Conservation (phyloP, 306 rosid genomes). For the Pyrus bretschneideri region DNA sequence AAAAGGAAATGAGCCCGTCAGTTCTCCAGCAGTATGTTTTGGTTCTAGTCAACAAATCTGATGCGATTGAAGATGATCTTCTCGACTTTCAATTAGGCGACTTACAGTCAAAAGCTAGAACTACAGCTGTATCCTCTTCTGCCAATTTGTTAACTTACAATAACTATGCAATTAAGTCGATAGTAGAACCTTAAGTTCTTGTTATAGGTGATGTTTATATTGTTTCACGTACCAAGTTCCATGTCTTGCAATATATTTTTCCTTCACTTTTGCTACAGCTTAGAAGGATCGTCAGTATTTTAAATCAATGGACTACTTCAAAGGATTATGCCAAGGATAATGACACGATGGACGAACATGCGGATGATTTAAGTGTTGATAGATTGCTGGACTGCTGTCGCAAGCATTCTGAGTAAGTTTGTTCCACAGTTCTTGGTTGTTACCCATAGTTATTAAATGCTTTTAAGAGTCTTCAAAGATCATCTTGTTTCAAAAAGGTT, state of each 20-base stretch:
- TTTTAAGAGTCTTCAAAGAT: too few species aligned
- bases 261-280: conserved; percentile 57
- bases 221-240: not conserved
- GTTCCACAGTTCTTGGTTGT: not conserved
- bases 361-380: conserved; percentile 27
- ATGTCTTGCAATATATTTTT: conserved; percentile 9
- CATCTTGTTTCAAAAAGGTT: too few species aligned
- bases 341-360: conserved; percentile 14
- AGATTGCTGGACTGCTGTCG: conserved; percentile 60
- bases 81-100: conserved; percentile 40
- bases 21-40: conserved; percentile 42
- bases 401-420: conserved; percentile 44
- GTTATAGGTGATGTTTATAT: not conserved
- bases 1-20: conserved; percentile 52
- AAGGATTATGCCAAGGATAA: conserved; percentile 28
- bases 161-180: not conserved
- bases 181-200: not conserved
- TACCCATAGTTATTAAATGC: not conserved
- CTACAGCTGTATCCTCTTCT: conserved; percentile 70
- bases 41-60: conserved; percentile 53
- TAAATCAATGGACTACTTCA: conserved; percentile 58
- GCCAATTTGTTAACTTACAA: not conserved
- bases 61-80: conserved; percentile 85
- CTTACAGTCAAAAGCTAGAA: conserved; percentile 42
- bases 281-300: conserved; percentile 54